A percentile compares a stretch with the other conserved stretches of the same genome.
Conservation (phyloP, 1,284 basidiomycete genomes). For the Melampsora americana region DNA sequence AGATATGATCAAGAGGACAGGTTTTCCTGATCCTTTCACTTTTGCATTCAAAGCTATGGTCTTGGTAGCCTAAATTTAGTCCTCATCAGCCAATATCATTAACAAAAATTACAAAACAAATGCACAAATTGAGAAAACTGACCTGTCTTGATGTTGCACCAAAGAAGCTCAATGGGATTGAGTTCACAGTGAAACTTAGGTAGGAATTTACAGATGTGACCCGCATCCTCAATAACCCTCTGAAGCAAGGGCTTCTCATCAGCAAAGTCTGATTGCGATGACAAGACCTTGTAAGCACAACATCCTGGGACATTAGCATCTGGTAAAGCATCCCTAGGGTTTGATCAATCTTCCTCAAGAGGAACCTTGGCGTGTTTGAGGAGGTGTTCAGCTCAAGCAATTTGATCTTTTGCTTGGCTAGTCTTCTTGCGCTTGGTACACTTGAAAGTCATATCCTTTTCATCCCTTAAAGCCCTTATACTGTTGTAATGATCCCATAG, state of each 20-base stretch:
- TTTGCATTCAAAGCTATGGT: background rate
- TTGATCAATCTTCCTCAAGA: background rate
- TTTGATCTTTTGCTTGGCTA: background rate
- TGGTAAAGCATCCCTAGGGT: background rate
- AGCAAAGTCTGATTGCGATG: background rate
- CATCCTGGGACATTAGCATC: background rate
- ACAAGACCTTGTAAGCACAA: background rate
- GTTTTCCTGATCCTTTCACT: too few species aligned
- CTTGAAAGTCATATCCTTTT: background rate
- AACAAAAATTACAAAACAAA: background rate
- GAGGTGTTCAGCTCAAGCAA: background rate
- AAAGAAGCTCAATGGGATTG: too few species aligned
- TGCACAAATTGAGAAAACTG: background rate
- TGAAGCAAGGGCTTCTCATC: background rate
- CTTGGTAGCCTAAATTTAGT: background rate
- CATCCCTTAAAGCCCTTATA: background rate
- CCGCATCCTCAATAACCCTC: background rate
- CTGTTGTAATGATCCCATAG: too few species aligned
- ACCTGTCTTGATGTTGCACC: background rate
- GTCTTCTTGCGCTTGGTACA: background rate
- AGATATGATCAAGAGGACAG: background rate
- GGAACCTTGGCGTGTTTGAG: background rate
- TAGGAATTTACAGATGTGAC: background rate
- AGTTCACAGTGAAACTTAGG: too few species aligned
- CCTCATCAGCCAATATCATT: background rate